A percentile compares a stretch with the other conserved stretches of the same genome.
Conservation (phyloP, 2,329 filamentous ascomycete species). For the Zasmidium angulare region DNA sequence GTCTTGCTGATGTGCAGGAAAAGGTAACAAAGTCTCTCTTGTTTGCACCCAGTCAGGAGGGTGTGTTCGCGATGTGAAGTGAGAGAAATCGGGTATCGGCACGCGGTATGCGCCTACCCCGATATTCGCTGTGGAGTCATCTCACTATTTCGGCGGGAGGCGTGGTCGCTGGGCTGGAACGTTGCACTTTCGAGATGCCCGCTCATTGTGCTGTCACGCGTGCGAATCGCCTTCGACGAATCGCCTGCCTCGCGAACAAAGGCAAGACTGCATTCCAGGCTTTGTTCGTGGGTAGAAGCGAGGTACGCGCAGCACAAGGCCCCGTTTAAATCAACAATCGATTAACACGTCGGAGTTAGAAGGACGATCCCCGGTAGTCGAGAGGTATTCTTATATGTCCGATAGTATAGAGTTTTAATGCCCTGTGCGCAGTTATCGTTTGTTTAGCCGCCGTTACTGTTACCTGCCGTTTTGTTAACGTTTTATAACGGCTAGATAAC, state of each 20-base stretch:
- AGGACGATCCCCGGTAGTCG: background rate
- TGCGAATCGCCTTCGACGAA: background rate
- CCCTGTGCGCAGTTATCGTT: too few species aligned
- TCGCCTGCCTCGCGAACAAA: background rate
- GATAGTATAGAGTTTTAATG: too few species aligned
- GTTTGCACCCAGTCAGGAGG: background rate
- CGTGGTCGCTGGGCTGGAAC: background rate
- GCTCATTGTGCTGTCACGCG: background rate
- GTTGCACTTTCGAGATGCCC: slow-evolving; percentile 5
- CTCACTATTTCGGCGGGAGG: too few species aligned
- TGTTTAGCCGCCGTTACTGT: too few species aligned
- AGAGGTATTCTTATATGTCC: too few species aligned
- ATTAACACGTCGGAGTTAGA: background rate
- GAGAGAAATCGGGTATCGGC: background rate
- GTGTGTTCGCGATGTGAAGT: background rate
- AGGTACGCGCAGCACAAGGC: background rate
- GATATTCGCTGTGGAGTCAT: background rate
- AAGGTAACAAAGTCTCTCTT: background rate
- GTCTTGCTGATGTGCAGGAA: background rate
- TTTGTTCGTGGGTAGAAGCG: background rate
- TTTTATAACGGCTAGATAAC: too few species aligned
- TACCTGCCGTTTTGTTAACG: too few species aligned
- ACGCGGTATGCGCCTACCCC: slow-evolving; percentile 1
- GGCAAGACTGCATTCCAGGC: background rate
- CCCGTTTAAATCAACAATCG: too few species aligned